These are phyloP conservation scores for Jatropha curcas DNA, from an alignment of 345 rosid species.

Conservation along the genomic window DNA sequence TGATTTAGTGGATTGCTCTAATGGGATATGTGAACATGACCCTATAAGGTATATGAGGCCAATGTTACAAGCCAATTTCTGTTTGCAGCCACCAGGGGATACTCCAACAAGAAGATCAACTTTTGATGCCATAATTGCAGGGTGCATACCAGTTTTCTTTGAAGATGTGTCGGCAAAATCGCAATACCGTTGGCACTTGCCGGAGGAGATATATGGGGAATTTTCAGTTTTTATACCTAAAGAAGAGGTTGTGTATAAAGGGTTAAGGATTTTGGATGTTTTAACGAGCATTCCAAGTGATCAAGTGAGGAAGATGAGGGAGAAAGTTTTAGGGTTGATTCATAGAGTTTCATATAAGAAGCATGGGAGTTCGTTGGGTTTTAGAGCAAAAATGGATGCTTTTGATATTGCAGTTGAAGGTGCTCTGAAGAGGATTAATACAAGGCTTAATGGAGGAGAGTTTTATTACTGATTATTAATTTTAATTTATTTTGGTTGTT, in stretches of 20 bases:
- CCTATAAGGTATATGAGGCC: conserved; percentile 81
- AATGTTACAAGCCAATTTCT: conserved; percentile 69
- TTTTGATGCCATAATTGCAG: conserved; percentile 78
- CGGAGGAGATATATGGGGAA: conserved; percentile 46
- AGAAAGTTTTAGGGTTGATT: conserved; percentile 61
- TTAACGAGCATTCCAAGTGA: conserved; percentile 60
- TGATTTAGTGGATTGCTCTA: conserved; percentile 82
- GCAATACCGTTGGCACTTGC: conserved; percentile 81
- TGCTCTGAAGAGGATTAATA: conserved; percentile 51
- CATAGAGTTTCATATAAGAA: conserved; percentile 73
- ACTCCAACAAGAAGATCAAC: conserved; percentile 84
- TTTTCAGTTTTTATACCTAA: conserved; percentile 70
- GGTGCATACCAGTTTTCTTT: conserved; percentile 92
- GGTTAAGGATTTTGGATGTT: conserved; percentile 67
- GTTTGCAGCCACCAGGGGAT: conserved; percentile 91
- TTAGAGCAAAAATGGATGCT: conserved; percentile 72
- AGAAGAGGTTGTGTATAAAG: conserved; percentile 80
- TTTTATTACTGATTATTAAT: conserved; percentile 19
- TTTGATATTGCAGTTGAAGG: conserved; percentile 82
- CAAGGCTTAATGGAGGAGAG: conserved; percentile 33
- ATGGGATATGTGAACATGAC: conserved; percentile 87
- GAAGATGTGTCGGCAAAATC: conserved; percentile 72
- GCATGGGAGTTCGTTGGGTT: conserved; percentile 69
- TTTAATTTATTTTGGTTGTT: neutral
- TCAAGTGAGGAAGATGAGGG: conserved; percentile 70